Evolutionary conservation across 495 filamentous ascomycete species (phyloP).

Genomic region (Xylaria acuta): DNA sequence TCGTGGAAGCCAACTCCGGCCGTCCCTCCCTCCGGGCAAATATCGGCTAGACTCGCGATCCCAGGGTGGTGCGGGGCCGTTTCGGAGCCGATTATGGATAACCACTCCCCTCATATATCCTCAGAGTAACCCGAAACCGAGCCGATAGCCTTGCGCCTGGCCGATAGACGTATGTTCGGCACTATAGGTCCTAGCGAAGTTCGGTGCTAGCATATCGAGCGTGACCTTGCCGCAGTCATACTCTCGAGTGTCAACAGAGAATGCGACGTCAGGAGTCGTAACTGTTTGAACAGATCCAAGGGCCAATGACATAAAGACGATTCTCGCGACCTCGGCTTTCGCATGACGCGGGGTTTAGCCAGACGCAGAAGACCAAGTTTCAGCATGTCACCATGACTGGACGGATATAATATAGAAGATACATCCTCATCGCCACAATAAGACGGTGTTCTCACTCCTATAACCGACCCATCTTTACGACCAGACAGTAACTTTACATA

Average conservation of each 20-base stretch:
- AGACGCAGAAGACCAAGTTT: neutral
- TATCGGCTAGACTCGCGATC: neutral
- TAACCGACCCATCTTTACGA: neutral
- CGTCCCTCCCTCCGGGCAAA: too few relatives aligned
- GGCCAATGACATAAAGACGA: neutral
- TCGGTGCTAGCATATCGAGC: neutral
- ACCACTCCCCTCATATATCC: neutral
- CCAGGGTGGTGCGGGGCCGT: neutral
- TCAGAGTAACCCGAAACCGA: constrained; percentile 12
- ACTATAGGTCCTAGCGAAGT: neutral
- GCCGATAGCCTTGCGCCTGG: neutral
- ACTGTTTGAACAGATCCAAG: neutral
- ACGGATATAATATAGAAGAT: neutral
- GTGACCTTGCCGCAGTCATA: neutral
- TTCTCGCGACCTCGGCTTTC: neutral
- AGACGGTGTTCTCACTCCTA: neutral
- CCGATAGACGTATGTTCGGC: neutral
- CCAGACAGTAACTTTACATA: neutral
- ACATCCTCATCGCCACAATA: neutral
- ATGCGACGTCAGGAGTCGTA: neutral
- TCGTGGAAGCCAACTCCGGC: too few relatives aligned
- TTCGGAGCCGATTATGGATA: constrained; percentile 1
- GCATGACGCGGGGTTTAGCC: neutral
- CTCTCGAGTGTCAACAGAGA: neutral
- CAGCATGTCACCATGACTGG: neutral